Evolutionary conservation across 164 flowering plant species (phyloP).

Genomic region (Santalum album): DNA sequence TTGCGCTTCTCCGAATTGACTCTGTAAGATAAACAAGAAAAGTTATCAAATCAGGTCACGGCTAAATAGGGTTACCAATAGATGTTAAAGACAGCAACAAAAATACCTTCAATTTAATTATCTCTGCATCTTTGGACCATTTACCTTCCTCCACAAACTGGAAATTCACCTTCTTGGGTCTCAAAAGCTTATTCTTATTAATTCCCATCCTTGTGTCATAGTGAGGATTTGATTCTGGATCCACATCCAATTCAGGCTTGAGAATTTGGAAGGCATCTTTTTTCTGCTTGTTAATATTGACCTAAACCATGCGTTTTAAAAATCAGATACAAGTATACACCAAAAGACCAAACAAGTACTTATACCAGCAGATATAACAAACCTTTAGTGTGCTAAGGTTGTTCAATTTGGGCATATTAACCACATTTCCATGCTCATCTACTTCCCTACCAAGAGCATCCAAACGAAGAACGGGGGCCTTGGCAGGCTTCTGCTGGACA

Average conservation of each 20-base stretch:
- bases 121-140: constrained; percentile 94
- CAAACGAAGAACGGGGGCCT: constrained; percentile 94
- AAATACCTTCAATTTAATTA: constrained; percentile 70
- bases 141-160: constrained; percentile 99
- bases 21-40: constrained; percentile 24
- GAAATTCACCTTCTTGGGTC: constrained; percentile 85
- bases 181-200: constrained; percentile 64
- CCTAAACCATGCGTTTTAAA: constrained; percentile 39
- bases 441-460: constrained; percentile 95
- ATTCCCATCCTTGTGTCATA: constrained; percentile 87
- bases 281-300: constrained; percentile 97
- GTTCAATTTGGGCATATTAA: constrained; percentile 63
- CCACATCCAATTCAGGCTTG: constrained; percentile 83
- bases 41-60: neutral
- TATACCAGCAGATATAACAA: constrained; percentile 6
- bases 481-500: constrained; percentile 70
- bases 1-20: constrained; percentile 97
- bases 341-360: neutral
- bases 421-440: constrained; percentile 94
- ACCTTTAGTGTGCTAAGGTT: constrained; percentile 95
- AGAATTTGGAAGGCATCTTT: constrained; percentile 93
- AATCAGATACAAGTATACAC: constrained; percentile 6
- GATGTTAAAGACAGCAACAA: neutral
- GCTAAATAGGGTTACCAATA: neutral
- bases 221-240: constrained; percentile 79